Base-by-base conservation (phyloP, 2,329 filamentous ascomycete genomes). In the Lecanicillium sp. region DNA sequence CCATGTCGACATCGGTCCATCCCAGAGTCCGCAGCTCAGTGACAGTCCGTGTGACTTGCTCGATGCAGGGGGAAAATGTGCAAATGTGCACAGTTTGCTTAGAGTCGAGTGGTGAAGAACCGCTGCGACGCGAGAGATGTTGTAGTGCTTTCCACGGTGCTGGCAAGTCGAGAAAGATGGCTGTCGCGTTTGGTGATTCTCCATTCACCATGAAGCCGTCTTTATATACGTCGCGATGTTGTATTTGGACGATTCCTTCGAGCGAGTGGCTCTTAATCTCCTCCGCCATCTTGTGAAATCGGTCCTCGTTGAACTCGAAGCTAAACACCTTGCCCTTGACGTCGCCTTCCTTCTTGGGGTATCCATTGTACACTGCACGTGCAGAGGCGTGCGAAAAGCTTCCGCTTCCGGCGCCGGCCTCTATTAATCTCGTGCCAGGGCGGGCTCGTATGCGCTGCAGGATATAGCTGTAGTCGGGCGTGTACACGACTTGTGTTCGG, bases 41-140 rank as follows among this genome's bases (percentile, higher is more conserved):
- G 46, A 95, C 83, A 0, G 93, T 97, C 48, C 83, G 81, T 45
- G 86, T 89, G 19, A 94, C 91, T 70, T 98, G 93, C 67, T 98
- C 93, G 55, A 98, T 94, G 66, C 93, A 98, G 0, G 93, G 93
- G 1, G 87, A 94, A 69, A 98, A 98, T 1, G 90, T 94, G 71
- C 93, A 98, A 47, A 98, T 78, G 60, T 93, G 78, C 2, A 84
- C 80, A 5, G 85, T 77, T 35, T 79, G 76, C n/a, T 76, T 74
- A 0, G 87, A 82, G 55, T 93, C 84, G 10, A 97, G 74, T 1
- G 79, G 75, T 1, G 79, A 83, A 14, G 75, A 62, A 70, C 77
- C 82, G 32, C 49, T 56, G 19, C 64, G 70, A 49, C 87, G 75
- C 1, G 83, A 81, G n/a, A 93, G 72, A 58, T 91, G 85, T 35